These are phyloP conservation scores for Xerocomellus amylosporus DNA, from an alignment of 768 basidiomycete species.

Conservation along the genomic window DNA sequence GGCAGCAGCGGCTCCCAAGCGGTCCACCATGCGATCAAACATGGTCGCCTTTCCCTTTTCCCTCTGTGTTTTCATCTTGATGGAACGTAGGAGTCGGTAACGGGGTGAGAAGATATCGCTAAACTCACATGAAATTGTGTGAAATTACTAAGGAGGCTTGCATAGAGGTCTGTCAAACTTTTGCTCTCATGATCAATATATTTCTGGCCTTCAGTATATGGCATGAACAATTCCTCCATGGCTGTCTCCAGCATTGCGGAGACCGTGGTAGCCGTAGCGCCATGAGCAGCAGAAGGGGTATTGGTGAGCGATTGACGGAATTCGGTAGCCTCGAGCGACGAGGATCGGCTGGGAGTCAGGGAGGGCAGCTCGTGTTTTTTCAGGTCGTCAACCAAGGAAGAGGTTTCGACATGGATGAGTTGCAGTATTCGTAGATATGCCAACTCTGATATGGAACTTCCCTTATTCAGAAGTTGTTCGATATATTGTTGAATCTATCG, in stretches of 20 bases:
- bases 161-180: conserved; percentile 77
- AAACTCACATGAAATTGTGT: conserved; percentile 80
- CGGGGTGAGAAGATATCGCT: not conserved
- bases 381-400: conserved; percentile 82
- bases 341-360: conserved; percentile 51
- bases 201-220: conserved; percentile 86
- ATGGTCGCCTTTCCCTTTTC: conserved; percentile 62
- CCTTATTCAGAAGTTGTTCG: conserved; percentile 80
- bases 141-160: conserved; percentile 66
- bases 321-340: conserved; percentile 58
- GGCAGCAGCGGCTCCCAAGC: conserved; percentile 70
- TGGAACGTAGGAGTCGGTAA: conserved; percentile 4
- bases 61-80: conserved; percentile 57
- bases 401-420: conserved; percentile 77
- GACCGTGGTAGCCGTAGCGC: conserved; percentile 48
- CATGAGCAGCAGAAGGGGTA: conserved; percentile 38
- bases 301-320: conserved; percentile 55
- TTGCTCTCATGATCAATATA: conserved; percentile 92
- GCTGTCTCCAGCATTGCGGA: conserved; percentile 90
- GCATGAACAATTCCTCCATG: conserved; percentile 94
- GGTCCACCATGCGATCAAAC: conserved; percentile 91
- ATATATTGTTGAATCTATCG: conserved; percentile 93
- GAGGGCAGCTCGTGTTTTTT: conserved; percentile 86
- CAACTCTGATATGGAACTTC: conserved; percentile 74
- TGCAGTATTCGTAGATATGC: conserved; percentile 90